Evolutionary conservation across 306 rosid species (phyloP), one percentile per base, ranked within the genome.

Genomic region (Castanea mollissima): DNA sequence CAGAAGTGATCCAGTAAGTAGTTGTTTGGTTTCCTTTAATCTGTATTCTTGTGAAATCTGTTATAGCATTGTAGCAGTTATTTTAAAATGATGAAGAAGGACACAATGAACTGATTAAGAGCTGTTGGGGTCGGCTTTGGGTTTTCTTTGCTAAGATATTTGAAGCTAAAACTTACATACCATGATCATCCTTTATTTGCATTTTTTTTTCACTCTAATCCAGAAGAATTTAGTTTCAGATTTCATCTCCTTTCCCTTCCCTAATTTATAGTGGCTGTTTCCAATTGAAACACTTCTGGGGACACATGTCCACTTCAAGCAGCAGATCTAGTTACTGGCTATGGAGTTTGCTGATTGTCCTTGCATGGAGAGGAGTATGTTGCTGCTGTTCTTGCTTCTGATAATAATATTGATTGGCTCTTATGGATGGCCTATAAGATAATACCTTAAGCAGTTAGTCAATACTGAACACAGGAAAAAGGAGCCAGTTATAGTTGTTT

Each of bases 1-100:
- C 88, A 91, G 97, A 88, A 96, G 99, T 83, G 98, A 96, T 84
- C 99, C 99, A 19, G 99, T 96, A 89, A 93, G 98, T 88, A 68
- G 78, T 79, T 77, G 14, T 71, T 10, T 72, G 19, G 69, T 64
- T 64, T 49, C 55, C 31, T 59, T 34, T 71, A 27, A 27, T 16
- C 29, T 67, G 54, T 25, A 49, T 74, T 63, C 41, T 69, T 25
- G 54, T 73, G 10, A 75, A n/a, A 8, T 3, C 18, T 62, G 59
- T 51, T 72, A n/a, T 20, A 29, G 44, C 4, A 4, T 11, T 29
- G 27, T 18, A 18, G 44, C 18, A 74, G 21, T 71, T 51, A 46
- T 51, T 51, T 23, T 23, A 31, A 62, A 10, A 9, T 9, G 27
- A 35, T 68, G 72, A 68, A 67, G 25, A 49, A 64, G 73, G 60